These are phyloP conservation scores for Nicotiana otophora DNA, from an alignment of 257 asterid species.

Conservation along the genomic window DNA sequence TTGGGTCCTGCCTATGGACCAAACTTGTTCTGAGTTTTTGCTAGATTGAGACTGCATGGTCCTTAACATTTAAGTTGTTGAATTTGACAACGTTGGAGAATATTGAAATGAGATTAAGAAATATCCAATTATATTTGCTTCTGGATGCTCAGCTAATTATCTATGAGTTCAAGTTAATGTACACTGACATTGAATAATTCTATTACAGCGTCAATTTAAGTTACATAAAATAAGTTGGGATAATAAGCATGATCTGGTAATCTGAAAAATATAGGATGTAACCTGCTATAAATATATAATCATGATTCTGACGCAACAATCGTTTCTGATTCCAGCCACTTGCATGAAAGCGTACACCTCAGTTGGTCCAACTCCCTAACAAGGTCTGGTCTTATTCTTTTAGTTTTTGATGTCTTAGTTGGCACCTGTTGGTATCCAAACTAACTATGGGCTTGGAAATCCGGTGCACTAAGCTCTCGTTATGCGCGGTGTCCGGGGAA, in stretches of 20 bases:
- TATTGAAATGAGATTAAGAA: background rate
- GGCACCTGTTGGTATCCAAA: too few relatives aligned
- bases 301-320: slow-evolving; percentile 71
- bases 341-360: slow-evolving; percentile 86
- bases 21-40: background rate
- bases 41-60: background rate
- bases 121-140: background rate
- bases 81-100: slow-evolving; percentile 4
- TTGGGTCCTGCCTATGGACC: background rate
- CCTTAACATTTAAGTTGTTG: background rate
- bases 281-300: slow-evolving; percentile 24
- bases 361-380: slow-evolving; percentile 92
- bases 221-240: background rate
- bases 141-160: background rate
- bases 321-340: slow-evolving; percentile 77
- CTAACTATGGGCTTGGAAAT: too few relatives aligned
- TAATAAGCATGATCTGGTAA: background rate
- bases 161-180: background rate
- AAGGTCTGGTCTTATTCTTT: slow-evolving; percentile 77
- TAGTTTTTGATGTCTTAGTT: slow-evolving; percentile 73
- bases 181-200: background rate
- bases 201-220: background rate
- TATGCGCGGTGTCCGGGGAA: too few relatives aligned
- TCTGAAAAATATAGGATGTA: background rate
- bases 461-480: too few relatives aligned